phyloP scores from a whole-genome alignment of 2,329 filamentous ascomycete species.

The Calonectria honghensis region DNA sequence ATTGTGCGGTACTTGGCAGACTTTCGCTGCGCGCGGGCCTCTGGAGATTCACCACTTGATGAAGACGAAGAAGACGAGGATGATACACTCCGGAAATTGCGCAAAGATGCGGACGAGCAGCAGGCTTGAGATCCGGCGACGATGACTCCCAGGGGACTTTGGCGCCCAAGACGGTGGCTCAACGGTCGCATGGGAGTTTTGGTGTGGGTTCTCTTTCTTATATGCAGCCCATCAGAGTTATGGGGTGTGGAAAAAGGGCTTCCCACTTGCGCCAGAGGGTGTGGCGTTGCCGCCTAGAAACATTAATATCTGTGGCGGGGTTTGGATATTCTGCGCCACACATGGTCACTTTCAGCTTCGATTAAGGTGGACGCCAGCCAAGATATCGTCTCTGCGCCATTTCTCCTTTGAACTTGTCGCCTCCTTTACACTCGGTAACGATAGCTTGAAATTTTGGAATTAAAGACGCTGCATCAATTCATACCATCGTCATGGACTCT shows the following conservation, averaged over 20 bases:
- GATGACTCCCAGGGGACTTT: slow-evolving; percentile 51
- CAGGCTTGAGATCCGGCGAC: slow-evolving; percentile 43
- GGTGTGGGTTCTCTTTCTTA: slow-evolving; percentile 52
- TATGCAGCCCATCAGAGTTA: slow-evolving; percentile 50
- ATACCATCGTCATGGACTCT: slow-evolving; percentile 63
- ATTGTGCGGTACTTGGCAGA: slow-evolving; percentile 54
- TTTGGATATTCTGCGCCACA: slow-evolving; percentile 7
- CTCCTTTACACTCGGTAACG: not conserved
- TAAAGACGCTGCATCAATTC: not conserved
- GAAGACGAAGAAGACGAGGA: slow-evolving; percentile 41
- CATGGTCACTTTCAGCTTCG: not conserved
- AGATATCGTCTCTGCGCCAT: slow-evolving; percentile 29
- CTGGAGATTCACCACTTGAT: slow-evolving; percentile 51
- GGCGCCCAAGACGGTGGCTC: slow-evolving; percentile 52
- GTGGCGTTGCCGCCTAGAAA: slow-evolving; percentile 45
- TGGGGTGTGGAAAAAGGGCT: slow-evolving; percentile 51
- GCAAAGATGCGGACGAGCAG: slow-evolving; percentile 5
- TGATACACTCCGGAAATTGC: slow-evolving; percentile 29
- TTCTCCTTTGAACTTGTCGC: slow-evolving; percentile 16
- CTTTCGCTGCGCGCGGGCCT: slow-evolving; percentile 42
- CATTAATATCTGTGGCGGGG: slow-evolving; percentile 41
- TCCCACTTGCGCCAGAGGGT: slow-evolving; percentile 40
- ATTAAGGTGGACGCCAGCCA: slow-evolving; percentile 15
- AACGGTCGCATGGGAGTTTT: slow-evolving; percentile 56
- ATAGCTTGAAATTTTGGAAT: not conserved